A percentile compares a stretch with the other conserved stretches of the same genome.
Evolutionary conservation across 192 early-diverging fungal genomes (phyloP).

Genomic region (Oehlia diaphana): DNA sequence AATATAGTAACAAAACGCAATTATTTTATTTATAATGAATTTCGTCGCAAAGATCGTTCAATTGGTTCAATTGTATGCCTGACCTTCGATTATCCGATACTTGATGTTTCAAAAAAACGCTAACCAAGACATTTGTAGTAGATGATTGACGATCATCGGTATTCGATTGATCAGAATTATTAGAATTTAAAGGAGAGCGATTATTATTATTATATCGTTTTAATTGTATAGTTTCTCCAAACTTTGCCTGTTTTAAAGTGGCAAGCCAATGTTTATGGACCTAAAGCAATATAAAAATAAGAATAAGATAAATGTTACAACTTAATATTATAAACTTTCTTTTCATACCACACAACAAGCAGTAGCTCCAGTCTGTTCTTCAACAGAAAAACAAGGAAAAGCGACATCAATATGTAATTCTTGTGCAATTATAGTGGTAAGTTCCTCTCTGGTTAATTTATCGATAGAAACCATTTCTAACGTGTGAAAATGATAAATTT

Average conservation of each 20-base stretch:
- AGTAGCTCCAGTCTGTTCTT: constrained; percentile 43
- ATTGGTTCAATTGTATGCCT: background rate
- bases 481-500: background rate
- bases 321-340: background rate
- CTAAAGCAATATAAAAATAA: constrained; percentile 19
- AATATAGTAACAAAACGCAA: background rate
- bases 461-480: constrained; percentile 26
- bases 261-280: constrained; percentile 50
- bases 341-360: constrained; percentile 57
- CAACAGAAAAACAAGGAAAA: constrained; percentile 55
- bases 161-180: constrained; percentile 11
- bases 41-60: background rate
- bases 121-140: constrained; percentile 26
- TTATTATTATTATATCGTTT: background rate
- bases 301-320: background rate
- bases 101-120: constrained; percentile 18
- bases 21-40: background rate
- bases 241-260: constrained; percentile 23
- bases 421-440: constrained; percentile 42
- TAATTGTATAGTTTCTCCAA: constrained; percentile 2
- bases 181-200: background rate
- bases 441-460: constrained; percentile 27
- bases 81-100: constrained; percentile 14
- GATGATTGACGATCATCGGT: constrained; percentile 22
- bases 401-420: constrained; percentile 57